Base-by-base conservation (phyloP, 2,329 filamentous ascomycete genomes). In the Aspergillus sp. region DNA sequence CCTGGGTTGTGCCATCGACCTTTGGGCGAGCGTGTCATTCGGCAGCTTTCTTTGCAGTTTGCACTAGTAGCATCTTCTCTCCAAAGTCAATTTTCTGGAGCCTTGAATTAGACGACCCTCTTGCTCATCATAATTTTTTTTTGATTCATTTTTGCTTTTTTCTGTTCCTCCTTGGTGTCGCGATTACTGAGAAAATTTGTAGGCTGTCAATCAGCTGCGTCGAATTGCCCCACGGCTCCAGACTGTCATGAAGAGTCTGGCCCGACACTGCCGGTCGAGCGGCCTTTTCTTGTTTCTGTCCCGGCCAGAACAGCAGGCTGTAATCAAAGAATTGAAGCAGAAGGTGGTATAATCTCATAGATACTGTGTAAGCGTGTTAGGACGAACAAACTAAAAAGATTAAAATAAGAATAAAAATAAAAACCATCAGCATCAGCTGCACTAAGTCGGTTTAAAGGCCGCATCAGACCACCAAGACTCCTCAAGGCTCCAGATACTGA, bases 381-480 rank as follows among this genome's bases (percentile, higher is more conserved):
- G 11, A 10, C 2, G 32, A 36, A 13, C 5, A 36, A 36, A 36
- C 4, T 13, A 13, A 36, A 36, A 36, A 36, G 25, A 36, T 36
- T 36, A 13, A 36, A 36, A 11, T 13, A 13, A 13, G 4, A 36
- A 36, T 5, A 13, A 15, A 13, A 13, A 36, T 5, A 36, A 13
- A 36, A 36, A 5, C 5, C 32, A 36, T 36, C 32, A 36, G 32
- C 32, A 36, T 36, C 32, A 36, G 32, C 11, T 21, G 41, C 10
- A 11, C 41, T 21, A 44, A 44, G 41, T 19, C 41, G 41, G 41
- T 19, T 44, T 23, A 44, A 21, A 44, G 10, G 41, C 19, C 19
- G 41, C 41, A 44, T 55, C 53, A 55, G 39, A 55, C 53, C 53
- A 55, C 51, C 51, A 15, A 53, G 32, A 8, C 36, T 19, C 50